Base-by-base conservation (phyloP, 2,329 filamentous ascomycete genomes). In the Alternaria infectoria region DNA sequence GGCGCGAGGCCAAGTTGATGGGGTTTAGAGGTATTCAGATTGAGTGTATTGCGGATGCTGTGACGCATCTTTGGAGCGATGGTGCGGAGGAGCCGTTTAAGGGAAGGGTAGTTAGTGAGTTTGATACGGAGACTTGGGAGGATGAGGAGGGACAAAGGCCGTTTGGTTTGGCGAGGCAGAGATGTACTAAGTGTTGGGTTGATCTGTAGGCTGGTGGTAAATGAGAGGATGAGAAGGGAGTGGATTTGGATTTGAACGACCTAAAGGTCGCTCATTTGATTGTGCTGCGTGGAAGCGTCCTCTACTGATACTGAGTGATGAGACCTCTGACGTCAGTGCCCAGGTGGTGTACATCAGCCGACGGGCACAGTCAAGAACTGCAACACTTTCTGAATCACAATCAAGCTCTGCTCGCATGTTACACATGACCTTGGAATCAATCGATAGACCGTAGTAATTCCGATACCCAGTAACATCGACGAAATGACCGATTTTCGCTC, bases 21-120 rank as follows among this genome's bases (percentile, higher is more conserved):
- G 80, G 80, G 0, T 81, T 69, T 57, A 67, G 71, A 19, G 75
- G 65, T 12, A 71, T 82, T 59, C 75, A 80, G 62, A 81, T 81
- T 59, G 79, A 80, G 65, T 68, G 67, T 12, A 55, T 78, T 23
- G 61, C 71, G 45, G 73, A 79, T 69, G 64, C 70, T 2, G 77
- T 80, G 11, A 71, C 60, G 28, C 60, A 72, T 59, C 69, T 76
- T 11, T 80, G 77, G 78, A 67, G 61, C 21, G 63, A 69, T 11
- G 58, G 62, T 9, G 69, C 72, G 28, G 70, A 72, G 52, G 57
- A 64, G 25, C 71, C 73, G 54, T 78, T 70, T 52, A 71, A 66
- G 45, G 71, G 68, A 4, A 57, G 19, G 4, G 47, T 76, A 2
- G 66, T 75, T 17, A 66, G 66, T 25, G 66, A 71, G 26, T 73